Base-by-base conservation (phyloP, 768 basidiomycete species). In the Psilocybe cyanescens region DNA sequence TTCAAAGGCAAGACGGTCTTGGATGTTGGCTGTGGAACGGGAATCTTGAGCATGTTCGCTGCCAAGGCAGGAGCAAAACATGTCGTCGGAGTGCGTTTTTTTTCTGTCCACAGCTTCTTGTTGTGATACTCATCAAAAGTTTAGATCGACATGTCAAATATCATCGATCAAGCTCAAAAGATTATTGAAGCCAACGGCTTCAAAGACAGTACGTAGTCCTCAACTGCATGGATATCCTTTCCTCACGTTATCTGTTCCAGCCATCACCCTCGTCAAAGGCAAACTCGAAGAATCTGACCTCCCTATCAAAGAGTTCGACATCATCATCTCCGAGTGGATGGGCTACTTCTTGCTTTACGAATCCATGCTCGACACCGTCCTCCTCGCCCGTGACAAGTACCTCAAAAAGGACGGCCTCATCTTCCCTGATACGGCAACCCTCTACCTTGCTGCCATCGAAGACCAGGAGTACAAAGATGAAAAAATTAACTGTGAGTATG, bases 281-380 rank as follows among this genome's bases (percentile, higher is more conserved):
- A 99, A 99, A 78, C 90, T 99, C 62, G 97, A 99, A 74, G 97
- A 99, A 49, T 80, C 88, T 53, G 87, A 88, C 61, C 84, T 99
- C 46, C 97, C 97, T 12, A 86, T 97, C 71, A 79, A 92, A 64
- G 81, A 96, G 75, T 98, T 95, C 73, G 97, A 99, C 75, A 98
- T 99, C 78, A 97, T 99, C 79, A 93, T 99, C 72, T 97, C 95
- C 63, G 97, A 99, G 75, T 99, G 97, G 97, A 99, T 99, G 97
- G 97, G 97, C 46, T 99, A 99, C 79, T 98, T 99, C 85, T 82
- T 99, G 53, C 86, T 99, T 35, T 99, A 99, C 81, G 97, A 99
- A 75, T 96, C 95, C 71, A 99, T 99, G 97, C 88, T 99, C 67
- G 97, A 99, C 79, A 98, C 96, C 28, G 97, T 99, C 58, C 87